These are phyloP conservation scores for Ceriops tagal DNA, from an alignment of 345 rosid genomes.

Conservation along the genomic window DNA sequence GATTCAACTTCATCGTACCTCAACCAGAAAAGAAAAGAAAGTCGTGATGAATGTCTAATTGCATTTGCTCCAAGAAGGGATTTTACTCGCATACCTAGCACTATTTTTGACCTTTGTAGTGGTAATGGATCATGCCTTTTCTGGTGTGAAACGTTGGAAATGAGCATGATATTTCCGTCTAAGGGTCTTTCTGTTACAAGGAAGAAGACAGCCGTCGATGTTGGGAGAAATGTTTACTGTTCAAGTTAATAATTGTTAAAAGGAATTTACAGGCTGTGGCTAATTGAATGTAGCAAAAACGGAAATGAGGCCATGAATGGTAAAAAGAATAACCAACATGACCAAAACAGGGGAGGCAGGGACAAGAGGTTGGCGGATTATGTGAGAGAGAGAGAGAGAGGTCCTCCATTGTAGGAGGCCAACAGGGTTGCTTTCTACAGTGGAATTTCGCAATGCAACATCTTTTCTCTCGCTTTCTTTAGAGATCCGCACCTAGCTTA, in stretches of 20 bases:
- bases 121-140: too few species aligned
- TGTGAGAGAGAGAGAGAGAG: conserved; percentile 8
- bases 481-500: conserved; percentile 35
- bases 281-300: background rate
- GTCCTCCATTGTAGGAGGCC: conserved; percentile 43
- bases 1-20: too few species aligned
- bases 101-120: too few species aligned
- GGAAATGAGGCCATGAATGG: conserved; percentile 27
- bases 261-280: conserved; percentile 13
- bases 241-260: background rate
- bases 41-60: too few species aligned
- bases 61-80: too few species aligned
- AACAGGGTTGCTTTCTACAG: conserved; percentile 24
- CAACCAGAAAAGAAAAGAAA: too few species aligned
- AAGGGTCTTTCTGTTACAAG: conserved; percentile 17
- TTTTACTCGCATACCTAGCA: too few species aligned
- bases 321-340: conserved; percentile 33
- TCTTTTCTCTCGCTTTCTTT: conserved; percentile 29
- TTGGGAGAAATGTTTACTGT: conserved; percentile 11
- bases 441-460: conserved; percentile 32
- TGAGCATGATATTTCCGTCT: background rate
- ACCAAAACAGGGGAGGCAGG: conserved; percentile 25
- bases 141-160: too few species aligned
- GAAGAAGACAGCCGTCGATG: conserved; percentile 19
- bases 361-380: conserved; percentile 12